Conservation (phyloP, 306 rosid genomes). For the Canavalia ensiformis region DNA sequence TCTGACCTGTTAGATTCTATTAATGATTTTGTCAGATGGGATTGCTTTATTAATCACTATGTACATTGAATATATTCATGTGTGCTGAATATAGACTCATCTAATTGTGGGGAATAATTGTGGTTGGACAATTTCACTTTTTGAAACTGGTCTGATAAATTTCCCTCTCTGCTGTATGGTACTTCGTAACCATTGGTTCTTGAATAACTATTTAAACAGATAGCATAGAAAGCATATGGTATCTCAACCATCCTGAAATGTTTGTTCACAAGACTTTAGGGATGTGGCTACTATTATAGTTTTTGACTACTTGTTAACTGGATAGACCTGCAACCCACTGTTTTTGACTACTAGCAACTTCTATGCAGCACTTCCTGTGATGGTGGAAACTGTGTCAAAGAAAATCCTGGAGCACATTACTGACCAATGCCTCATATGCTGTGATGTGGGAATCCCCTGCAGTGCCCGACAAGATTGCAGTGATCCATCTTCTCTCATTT, state of each 20-base stretch:
- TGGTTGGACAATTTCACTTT: slow-evolving; percentile 11
- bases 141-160: slow-evolving; percentile 9
- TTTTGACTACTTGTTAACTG: slow-evolving; percentile 9
- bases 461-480: slow-evolving; percentile 91
- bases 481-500: slow-evolving; percentile 92
- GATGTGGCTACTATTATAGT: not conserved
- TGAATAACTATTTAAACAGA: slow-evolving; percentile 7
- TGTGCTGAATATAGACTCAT: slow-evolving; percentile 22
- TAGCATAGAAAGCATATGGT: slow-evolving; percentile 16
- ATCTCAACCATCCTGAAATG: slow-evolving; percentile 31
- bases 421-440: slow-evolving; percentile 95
- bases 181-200: not conserved
- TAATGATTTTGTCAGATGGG: not conserved
- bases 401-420: slow-evolving; percentile 88
- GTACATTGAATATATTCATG: not conserved
- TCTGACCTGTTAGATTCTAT: slow-evolving; percentile 26
- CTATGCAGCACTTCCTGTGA: slow-evolving; percentile 87
- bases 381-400: slow-evolving; percentile 79
- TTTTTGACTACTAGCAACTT: slow-evolving; percentile 34
- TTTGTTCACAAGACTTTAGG: not conserved
- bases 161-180: slow-evolving; percentile 11
- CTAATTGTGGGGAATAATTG: slow-evolving; percentile 19
- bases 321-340: slow-evolving; percentile 27
- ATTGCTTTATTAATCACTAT: slow-evolving; percentile 3
- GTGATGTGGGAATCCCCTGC: slow-evolving; percentile 96